Conservation (phyloP, 2,329 filamentous ascomycete genomes). For the Venturia oleaginea region DNA sequence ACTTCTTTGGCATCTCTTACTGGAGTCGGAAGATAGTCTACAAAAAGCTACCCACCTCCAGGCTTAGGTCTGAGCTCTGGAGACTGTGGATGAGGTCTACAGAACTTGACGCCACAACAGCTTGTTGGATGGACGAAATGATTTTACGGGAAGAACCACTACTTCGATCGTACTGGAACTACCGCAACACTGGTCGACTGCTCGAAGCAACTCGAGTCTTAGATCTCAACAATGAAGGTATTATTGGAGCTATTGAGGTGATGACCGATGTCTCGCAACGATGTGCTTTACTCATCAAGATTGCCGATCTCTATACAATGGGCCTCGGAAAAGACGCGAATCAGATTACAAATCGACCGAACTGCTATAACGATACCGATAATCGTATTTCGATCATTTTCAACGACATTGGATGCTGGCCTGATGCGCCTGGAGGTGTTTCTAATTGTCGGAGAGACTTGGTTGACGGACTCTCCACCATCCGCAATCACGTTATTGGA, state of each 20-base stretch:
- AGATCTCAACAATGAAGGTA: not conserved
- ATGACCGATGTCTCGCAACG: not conserved
- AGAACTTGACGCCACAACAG: constrained; percentile 9
- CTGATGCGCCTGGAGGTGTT: constrained; percentile 45
- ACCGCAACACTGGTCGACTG: not conserved
- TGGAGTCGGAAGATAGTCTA: constrained; percentile 7
- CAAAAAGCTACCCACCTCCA: not conserved
- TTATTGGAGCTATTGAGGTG: constrained; percentile 6
- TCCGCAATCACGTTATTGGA: constrained; percentile 46
- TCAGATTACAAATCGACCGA: constrained; percentile 31
- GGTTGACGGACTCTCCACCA: constrained; percentile 44
- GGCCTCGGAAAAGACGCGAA: constrained; percentile 35
- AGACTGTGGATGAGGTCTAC: constrained; percentile 7
- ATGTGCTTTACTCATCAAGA: constrained; percentile 28
- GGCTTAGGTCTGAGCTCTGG: constrained; percentile 6
- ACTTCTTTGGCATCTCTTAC: not conserved
- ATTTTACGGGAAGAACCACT: constrained; percentile 2
- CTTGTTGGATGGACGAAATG: constrained; percentile 8
- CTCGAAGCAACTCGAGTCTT: not conserved
- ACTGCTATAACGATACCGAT: constrained; percentile 36
- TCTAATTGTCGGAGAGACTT: constrained; percentile 47
- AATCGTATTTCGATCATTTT: constrained; percentile 44
- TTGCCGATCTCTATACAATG: constrained; percentile 35
- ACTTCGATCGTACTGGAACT: constrained; percentile 6
- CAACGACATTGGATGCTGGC: constrained; percentile 45